These are phyloP conservation scores for Phaeosphaeria sp. DNA, from an alignment of 2,329 filamentous ascomycete species.

Conservation along the genomic window DNA sequence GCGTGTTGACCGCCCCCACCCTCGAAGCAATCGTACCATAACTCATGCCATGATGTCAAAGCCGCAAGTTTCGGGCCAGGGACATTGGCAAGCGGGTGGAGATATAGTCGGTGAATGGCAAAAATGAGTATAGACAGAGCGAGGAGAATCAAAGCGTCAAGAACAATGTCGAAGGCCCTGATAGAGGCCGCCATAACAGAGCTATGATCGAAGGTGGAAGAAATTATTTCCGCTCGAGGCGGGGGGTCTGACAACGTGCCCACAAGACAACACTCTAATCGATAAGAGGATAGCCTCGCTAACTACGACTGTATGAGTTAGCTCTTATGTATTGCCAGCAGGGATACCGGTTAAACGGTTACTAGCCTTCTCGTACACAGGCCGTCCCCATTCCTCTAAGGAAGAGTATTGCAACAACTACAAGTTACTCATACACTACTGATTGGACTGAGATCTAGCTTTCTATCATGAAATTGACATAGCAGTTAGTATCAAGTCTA, in stretches of 20 bases:
- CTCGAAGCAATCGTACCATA: background rate
- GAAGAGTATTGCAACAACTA: too few relatives aligned
- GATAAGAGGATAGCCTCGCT: background rate
- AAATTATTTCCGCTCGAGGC: background rate
- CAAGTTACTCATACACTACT: too few relatives aligned
- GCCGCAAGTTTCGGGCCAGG: conserved; percentile 22
- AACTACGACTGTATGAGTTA: background rate
- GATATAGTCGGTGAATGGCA: conserved; percentile 13
- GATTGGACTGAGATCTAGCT: too few relatives aligned
- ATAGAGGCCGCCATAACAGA: background rate
- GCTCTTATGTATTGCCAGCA: background rate
- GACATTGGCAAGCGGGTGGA: conserved; percentile 15
- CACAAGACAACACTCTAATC: too few relatives aligned
- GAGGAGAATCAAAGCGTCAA: background rate
- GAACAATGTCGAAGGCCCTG: background rate
- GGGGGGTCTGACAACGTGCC: background rate
- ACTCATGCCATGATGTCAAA: conserved; percentile 9
- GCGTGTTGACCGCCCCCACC: background rate
- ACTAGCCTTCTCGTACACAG: too few relatives aligned
- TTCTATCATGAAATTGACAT: too few relatives aligned
- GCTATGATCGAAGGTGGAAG: background rate
- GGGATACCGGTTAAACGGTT: background rate
- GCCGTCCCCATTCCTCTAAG: too few relatives aligned
- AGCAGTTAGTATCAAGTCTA: too few relatives aligned
- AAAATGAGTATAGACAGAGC: background rate